Evolutionary conservation across 208 protist genomes (phyloP), one percentile per base, ranked within the genome.

Genomic region (Angomonas desouzai): DNA sequence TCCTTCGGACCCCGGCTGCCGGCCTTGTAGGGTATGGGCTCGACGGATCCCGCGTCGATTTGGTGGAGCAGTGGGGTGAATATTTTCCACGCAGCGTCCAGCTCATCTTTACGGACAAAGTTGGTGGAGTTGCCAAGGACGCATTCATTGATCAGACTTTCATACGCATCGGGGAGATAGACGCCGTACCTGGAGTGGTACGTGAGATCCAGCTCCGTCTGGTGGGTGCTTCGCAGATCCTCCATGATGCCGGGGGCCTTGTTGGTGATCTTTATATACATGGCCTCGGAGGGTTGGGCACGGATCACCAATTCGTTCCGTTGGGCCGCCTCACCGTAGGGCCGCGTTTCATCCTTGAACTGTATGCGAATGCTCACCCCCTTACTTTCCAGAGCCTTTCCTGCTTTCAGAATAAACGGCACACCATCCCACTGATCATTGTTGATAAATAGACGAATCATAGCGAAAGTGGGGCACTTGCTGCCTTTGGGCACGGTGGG

Each of bases 361-460:
- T 94, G 87, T 56, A 96, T 86, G 61, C 81, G 78, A 45, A 96
- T 91, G 45, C 69, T 80, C 13, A 96, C 79, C 36, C 79, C 79
- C 64, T 92, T 89, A 45, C 79, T 56, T 66, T 96, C 90, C 6
- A 96, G 55, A n/a, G 90, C 88, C 71, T 98, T 98, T 28, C 92
- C 91, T 1, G 87, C 87, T 66, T 91, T 95, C 23, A 97, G 72
- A 53, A 97, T 87, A 68, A 98, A 97, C 22, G 93, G 93, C 22
- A 97, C 93, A 51, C 83, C 93, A n/a, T 90, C 62, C 96, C 96
- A 98, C 28, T 94, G 84, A 59, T 93, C 78, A 76, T 96, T 98
- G 65, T 97, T 89, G 64, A 98, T 92, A 59, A 73, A 63, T 10
- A 98, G 72, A 23, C 71, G 70, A 61, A 93, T 47, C 53, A 83